Conservation (phyloP, 805 yeast species). For the Candida patagonica region DNA sequence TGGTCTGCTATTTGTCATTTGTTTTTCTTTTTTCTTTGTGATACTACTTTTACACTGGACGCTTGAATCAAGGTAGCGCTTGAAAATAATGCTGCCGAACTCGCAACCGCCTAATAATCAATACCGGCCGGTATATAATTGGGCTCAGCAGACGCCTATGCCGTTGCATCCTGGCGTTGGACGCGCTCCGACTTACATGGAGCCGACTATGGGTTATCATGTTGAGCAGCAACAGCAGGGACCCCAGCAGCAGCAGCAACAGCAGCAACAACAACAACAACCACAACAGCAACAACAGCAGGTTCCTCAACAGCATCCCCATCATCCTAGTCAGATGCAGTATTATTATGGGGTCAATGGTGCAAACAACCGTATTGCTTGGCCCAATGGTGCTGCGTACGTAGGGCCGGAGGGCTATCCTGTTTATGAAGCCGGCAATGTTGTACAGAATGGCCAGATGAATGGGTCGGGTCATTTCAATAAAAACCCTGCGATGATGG, state of each 20-base stretch:
- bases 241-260: slow-evolving; percentile 3
- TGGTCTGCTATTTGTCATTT: no score
- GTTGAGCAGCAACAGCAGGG: slow-evolving; percentile 8
- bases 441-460: no score
- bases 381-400: slow-evolving; percentile 1
- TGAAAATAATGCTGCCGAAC: slow-evolving; percentile 2
- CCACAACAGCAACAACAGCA: slow-evolving; percentile 5
- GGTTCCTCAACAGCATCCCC: slow-evolving; percentile 6
- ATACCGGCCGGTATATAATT: slow-evolving; percentile 1
- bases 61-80: no score
- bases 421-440: no score
- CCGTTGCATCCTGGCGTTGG: slow-evolving; percentile 9
- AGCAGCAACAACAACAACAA: slow-evolving; percentile 4
- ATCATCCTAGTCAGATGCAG: not conserved
- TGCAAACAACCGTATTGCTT: not conserved
- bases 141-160: slow-evolving; percentile 8
- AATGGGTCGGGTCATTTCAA: no score
- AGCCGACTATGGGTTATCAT: slow-evolving; percentile 4
- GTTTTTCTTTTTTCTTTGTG: no score
- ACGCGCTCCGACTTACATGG: slow-evolving; percentile 7
- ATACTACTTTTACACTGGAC: no score
- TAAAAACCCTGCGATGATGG: no score
- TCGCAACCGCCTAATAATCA: slow-evolving; percentile 3
- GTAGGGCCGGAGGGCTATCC: slow-evolving; percentile 2
- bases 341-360: slow-evolving; percentile 1